Conservation (phyloP, 2,329 filamentous ascomycete genomes). For the Elsinoe arachidis region DNA sequence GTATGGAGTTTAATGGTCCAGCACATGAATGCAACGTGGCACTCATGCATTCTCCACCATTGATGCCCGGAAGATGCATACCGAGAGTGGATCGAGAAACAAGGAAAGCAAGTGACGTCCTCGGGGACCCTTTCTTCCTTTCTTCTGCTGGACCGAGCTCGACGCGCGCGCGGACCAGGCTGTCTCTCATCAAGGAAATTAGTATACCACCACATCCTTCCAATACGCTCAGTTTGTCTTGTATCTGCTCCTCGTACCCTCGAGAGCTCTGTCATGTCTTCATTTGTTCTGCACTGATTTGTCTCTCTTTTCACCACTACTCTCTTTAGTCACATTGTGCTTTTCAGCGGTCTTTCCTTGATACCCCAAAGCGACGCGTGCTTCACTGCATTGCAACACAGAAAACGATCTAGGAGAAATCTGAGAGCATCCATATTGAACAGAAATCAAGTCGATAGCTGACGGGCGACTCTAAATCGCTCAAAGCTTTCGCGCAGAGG, state of each 20-base stretch:
- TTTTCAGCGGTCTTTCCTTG: slow-evolving; percentile 9
- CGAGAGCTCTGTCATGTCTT: slow-evolving; percentile 9
- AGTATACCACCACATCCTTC: neutral
- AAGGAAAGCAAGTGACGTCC: no score
- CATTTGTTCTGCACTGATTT: neutral
- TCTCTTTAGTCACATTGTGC: neutral
- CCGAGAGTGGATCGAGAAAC: no score
- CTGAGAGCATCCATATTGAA: neutral
- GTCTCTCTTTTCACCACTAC: slow-evolving; percentile 9
- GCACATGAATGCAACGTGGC: neutral
- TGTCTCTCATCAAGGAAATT: neutral
- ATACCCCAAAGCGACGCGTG: slow-evolving; percentile 5
- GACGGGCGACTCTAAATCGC: slow-evolving; percentile 13
- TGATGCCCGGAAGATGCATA: no score
- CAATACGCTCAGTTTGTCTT: neutral
- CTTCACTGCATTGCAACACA: slow-evolving; percentile 5
- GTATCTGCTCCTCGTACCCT: neutral
- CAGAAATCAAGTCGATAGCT: slow-evolving; percentile 13
- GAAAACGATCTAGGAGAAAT: neutral
- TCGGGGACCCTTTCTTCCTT: no score
- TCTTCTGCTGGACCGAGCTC: neutral
- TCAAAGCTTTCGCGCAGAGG: slow-evolving; percentile 14
- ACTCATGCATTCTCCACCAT: neutral
- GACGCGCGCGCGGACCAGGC: neutral
- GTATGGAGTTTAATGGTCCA: neutral